Base-by-base conservation (phyloP, 2,329 filamentous ascomycete species). In the Coniochaeta ligniaria region DNA sequence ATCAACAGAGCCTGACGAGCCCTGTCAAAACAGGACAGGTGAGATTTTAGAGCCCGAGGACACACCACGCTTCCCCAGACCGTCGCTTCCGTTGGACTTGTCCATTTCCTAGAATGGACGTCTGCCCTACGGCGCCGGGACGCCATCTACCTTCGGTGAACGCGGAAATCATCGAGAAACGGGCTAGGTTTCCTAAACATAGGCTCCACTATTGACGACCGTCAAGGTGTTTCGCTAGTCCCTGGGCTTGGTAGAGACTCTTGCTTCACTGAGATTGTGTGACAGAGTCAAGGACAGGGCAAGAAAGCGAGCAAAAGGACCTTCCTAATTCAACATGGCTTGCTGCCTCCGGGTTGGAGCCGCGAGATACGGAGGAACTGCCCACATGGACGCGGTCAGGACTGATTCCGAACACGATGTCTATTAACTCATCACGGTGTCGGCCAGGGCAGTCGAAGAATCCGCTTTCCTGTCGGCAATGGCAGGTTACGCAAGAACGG, bases 251-350 rank as follows among this genome's bases (percentile, higher is more conserved):
- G 14, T 31, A 5, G 47, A 52, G 47, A 12, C 24, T 52, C 47
- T 52, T 31, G 17, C 38, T n/a, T 41, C 38, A 41, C 16, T 41
- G 17, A 17, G 43, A 5, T 47, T 24, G 47, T 28, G 45, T 50
- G 22, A 20, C 45, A 22, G 11, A 31, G 47, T n/a, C 47, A 31
- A 57, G 54, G 35, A 57, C 54, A 38, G 31, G 54, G 54, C 47
- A 3, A 12, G 14, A 52, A 28, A 8, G 47, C 47, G 22, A 52
- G 47, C 24, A 17, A 28, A 57, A 35, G 54, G 54, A 57, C 54
- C 54, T 57, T 57, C 54, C 54, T 57, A 38, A 57, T 57, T 36
- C 54, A 57, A 57, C 54, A 35, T 57, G 31, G 54, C 31, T 24
- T 24, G 47, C 47, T 52, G 47, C 22, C 14, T 17, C 47, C 47